These are phyloP conservation scores for Zygnema cylindricum DNA, from an alignment of 139 green algal genomes.

Conservation along the genomic window DNA sequence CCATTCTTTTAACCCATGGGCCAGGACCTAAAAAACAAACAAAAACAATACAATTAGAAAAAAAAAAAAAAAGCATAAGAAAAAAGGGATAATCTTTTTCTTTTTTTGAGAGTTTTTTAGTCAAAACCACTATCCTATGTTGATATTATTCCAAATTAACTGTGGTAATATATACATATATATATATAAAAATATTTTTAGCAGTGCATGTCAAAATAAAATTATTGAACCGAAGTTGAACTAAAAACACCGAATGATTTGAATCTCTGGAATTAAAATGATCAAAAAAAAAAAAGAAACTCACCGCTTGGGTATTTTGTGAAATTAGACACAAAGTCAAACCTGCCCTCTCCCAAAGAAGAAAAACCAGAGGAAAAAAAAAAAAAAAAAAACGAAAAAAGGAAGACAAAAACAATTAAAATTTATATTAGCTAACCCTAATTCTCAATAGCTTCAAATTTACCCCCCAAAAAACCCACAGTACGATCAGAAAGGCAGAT, in stretches of 20 bases:
- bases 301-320: not conserved
- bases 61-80: too few relatives aligned
- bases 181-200: not conserved
- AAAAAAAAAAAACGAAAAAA: not conserved
- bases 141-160: not conserved
- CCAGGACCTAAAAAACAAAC: not conserved
- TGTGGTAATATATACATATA: not conserved
- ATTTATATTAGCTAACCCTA: too few relatives aligned
- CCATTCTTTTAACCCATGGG: conserved; percentile 27
- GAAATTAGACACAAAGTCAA: conserved; percentile 30
- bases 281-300: not conserved
- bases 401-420: conserved; percentile 13
- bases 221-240: not conserved
- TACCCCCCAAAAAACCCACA: too few relatives aligned
- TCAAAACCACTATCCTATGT: too few relatives aligned
- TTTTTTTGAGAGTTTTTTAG: too few relatives aligned
- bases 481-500: too few relatives aligned
- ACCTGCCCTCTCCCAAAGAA: not conserved
- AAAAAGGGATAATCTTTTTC: too few relatives aligned
- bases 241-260: too few relatives aligned
- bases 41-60: too few relatives aligned
- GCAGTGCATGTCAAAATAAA: not conserved
- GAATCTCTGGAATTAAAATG: not conserved
- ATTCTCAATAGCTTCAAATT: too few relatives aligned
- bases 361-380: not conserved